Base-by-base conservation (phyloP, 2,329 filamentous ascomycete species). In the Teratosphaeria destructans region DNA sequence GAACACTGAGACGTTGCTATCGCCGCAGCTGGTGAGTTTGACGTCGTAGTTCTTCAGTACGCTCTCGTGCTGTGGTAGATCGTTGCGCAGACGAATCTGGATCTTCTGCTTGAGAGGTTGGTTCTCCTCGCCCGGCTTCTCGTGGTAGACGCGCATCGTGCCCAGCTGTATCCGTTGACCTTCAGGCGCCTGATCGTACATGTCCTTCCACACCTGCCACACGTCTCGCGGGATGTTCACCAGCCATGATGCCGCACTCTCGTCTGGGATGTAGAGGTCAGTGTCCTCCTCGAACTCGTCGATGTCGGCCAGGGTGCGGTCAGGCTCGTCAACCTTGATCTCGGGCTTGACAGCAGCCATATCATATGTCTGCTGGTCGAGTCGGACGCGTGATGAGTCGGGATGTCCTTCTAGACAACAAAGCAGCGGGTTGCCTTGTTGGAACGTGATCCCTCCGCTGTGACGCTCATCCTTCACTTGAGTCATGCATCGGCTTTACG, bases 11-110 rank as follows among this genome's bases (percentile, higher is more conserved):
- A 91, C 94, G 74, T 96, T 96, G 68, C 84, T 84, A 37, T 93
- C 84, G n/a, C 82, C 76, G 52, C 78, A 72, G 49, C 84, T 82
- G 27, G 82, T 85, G 54, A 90, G 80, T 54, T 90, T 85, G 60
- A 97, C 77, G 65, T 90, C 83, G 75, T 96, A 99, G 70, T 95
- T 90, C 70, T 90, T 90, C 11, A 92, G 91, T n/a, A 96, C 80
- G 5, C 81, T 77, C 66, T 87, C 82, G 71, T 95, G 90, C 63
- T 85, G 80, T 7, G 82, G 78, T 56, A 87, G 78, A 57, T 85
- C 80, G 26, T 80, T 80, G 67, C 81, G 78, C 52, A 96, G 80
- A 63, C 90, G 82, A 76, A 86, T 71, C 65, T 81, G 81, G 70
- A 95, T 88, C 72, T 86, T 67, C 55, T 67, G 59, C 56, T 64